Conservation (phyloP, 2,329 filamentous ascomycete species). For the Aspergillus transmontanensis region DNA sequence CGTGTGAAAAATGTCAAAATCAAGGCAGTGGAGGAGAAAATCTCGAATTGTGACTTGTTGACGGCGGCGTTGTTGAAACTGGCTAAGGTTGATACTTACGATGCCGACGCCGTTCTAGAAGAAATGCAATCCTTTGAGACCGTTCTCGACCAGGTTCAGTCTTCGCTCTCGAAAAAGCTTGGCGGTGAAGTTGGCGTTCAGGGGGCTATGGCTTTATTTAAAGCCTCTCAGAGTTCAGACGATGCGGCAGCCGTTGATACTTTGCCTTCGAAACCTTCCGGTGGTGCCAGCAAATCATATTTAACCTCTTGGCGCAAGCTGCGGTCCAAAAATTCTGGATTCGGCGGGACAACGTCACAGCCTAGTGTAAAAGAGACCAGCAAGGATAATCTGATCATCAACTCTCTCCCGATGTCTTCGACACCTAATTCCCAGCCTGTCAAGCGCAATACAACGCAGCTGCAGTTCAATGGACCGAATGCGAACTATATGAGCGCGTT, state of each 20-base stretch:
- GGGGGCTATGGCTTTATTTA: constrained; percentile 72
- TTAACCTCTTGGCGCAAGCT: constrained; percentile 88
- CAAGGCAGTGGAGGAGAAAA: constrained; percentile 89
- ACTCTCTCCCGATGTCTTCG: constrained; percentile 75
- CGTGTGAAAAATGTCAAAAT: constrained; percentile 90
- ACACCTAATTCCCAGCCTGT: constrained; percentile 64
- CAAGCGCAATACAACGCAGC: constrained; percentile 69
- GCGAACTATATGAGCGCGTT: constrained; percentile 88
- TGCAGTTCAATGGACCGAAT: constrained; percentile 80
- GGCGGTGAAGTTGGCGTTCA: constrained; percentile 92
- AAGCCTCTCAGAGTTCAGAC: constrained; percentile 57
- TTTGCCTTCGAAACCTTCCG: constrained; percentile 53
- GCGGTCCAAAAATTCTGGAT: constrained; percentile 81
- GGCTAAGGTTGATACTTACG: constrained; percentile 78
- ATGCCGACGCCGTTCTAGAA: constrained; percentile 88
- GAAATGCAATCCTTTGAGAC: constrained; percentile 90
- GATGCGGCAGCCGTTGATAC: constrained; percentile 42
- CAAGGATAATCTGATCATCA: constrained; percentile 67
- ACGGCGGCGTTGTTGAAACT: constrained; percentile 87
- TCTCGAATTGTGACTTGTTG: constrained; percentile 85
- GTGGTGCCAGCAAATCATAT: constrained; percentile 72
- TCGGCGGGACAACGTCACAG: constrained; percentile 48
- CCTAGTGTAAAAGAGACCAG: constrained; percentile 47
- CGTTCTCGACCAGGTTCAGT: constrained; percentile 83
- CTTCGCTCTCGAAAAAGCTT: constrained; percentile 75